phyloP scores from a whole-genome alignment of 352 stramenopile genomes.

The Globisporangium megalacanthum region DNA sequence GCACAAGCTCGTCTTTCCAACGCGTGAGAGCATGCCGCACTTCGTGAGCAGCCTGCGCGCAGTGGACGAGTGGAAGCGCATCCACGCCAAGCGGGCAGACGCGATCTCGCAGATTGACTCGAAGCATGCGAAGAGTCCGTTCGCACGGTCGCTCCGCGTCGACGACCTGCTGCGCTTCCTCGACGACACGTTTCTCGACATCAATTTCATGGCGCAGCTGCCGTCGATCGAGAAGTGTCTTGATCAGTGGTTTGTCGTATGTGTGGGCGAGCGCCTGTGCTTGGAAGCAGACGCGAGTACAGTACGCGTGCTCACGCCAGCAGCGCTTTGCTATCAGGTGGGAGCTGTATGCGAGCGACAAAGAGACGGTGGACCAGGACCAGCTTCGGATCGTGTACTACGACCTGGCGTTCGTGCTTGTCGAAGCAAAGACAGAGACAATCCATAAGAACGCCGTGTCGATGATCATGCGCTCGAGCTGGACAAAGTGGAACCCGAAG shows the following conservation, averaged over 20 bases:
- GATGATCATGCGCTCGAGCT: conserved; percentile 61
- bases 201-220: conserved; percentile 80
- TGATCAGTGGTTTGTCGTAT: conserved; percentile 41
- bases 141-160: conserved; percentile 50
- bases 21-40: conserved; percentile 75
- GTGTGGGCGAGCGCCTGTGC: background rate
- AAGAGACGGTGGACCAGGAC: conserved; percentile 41
- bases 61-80: conserved; percentile 69
- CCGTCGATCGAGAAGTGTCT: conserved; percentile 80
- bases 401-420: conserved; percentile 63
- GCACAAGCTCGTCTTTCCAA: conserved; percentile 54
- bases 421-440: conserved; percentile 72
- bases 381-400: conserved; percentile 66
- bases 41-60: conserved; percentile 66
- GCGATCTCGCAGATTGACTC: conserved; percentile 48
- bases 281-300: background rate
- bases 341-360: conserved; percentile 40
- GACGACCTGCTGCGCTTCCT: conserved; percentile 67
- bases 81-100: conserved; percentile 48
- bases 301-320: background rate
- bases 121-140: conserved; percentile 76
- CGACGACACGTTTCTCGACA: conserved; percentile 68
- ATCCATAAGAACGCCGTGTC: conserved; percentile 77
- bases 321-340: conserved; percentile 21
- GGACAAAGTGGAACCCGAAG: conserved; percentile 64